These are phyloP conservation scores for Phytophthora sansomeana DNA, from an alignment of 352 stramenopile genomes.

Conservation along the genomic window DNA sequence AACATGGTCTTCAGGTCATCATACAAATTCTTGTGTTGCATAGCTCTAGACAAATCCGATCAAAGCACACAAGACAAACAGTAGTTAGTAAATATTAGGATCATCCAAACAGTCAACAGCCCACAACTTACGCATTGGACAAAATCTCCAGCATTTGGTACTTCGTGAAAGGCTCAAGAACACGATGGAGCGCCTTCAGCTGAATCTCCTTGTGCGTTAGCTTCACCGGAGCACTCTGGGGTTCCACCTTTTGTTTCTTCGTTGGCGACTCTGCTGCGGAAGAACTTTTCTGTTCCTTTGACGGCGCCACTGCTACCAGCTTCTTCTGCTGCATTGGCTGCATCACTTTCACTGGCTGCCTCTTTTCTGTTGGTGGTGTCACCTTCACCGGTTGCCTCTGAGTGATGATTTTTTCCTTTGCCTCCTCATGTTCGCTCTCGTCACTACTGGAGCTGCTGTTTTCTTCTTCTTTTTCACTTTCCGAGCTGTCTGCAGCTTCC, in stretches of 20 bases:
- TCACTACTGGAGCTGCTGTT: neutral
- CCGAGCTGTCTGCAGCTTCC: neutral
- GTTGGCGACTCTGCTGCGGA: neutral
- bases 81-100: slow-evolving; percentile 1
- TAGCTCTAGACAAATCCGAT: slow-evolving; percentile 46
- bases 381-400: neutral
- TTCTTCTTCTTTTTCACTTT: slow-evolving; percentile 9
- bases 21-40: slow-evolving; percentile 66
- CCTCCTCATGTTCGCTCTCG: neutral
- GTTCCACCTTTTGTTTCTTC: slow-evolving; percentile 6
- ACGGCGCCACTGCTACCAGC: neutral
- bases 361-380: neutral
- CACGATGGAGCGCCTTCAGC: slow-evolving; percentile 31
- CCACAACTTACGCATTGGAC: slow-evolving; percentile 62
- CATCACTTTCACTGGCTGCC: neutral
- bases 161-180: slow-evolving; percentile 65
- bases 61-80: slow-evolving; percentile 1
- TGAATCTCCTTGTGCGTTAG: slow-evolving; percentile 17
- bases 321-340: neutral
- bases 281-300: neutral
- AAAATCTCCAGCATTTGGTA: slow-evolving; percentile 77
- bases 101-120: slow-evolving; percentile 7
- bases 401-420: neutral
- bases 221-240: neutral
- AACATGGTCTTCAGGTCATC: slow-evolving; percentile 66